A percentile compares a stretch with the other conserved stretches of the same genome.
Conservation (phyloP, 306 rosid genomes). For the Trifolium pratense region DNA sequence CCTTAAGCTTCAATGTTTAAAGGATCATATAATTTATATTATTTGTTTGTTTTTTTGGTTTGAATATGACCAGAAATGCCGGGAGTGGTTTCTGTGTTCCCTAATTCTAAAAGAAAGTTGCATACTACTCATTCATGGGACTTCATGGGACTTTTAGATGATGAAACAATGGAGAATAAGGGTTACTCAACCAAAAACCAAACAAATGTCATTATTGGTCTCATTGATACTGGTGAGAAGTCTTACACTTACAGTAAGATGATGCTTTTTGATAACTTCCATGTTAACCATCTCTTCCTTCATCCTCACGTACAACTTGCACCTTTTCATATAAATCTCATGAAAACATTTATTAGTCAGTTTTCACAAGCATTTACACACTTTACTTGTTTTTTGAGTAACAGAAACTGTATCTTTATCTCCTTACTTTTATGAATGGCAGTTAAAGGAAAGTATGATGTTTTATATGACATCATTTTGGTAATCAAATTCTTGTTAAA, state of each 20-base stretch:
- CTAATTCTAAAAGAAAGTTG: constrained; percentile 65
- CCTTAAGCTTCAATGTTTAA: background rate
- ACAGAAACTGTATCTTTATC: constrained; percentile 34
- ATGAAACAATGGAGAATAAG: constrained; percentile 56
- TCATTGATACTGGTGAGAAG: constrained; percentile 74
- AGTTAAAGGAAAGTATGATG: constrained; percentile 11
- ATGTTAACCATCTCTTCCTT: constrained; percentile 19
- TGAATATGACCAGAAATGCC: constrained; percentile 63
- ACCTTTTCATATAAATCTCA: constrained; percentile 35
- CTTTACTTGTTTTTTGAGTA: constrained; percentile 38
- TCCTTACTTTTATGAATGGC: constrained; percentile 22
- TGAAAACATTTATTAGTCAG: constrained; percentile 37
- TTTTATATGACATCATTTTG: constrained; percentile 36
- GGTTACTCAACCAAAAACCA: constrained; percentile 66
- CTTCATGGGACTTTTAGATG: constrained; percentile 72
- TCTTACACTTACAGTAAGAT: constrained; percentile 22
- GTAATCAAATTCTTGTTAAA: constrained; percentile 4
- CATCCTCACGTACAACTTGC: constrained; percentile 18
- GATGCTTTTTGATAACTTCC: constrained; percentile 33
- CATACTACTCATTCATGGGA: constrained; percentile 90
- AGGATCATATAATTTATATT: constrained; percentile 29
- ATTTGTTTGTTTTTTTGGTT: constrained; percentile 15
- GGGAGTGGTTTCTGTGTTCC: constrained; percentile 79
- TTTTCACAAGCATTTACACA: constrained; percentile 30
- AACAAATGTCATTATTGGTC: constrained; percentile 68